Evolutionary conservation across 2,329 filamentous ascomycete species (phyloP).

Genomic region (Sordariomycetes sp.): DNA sequence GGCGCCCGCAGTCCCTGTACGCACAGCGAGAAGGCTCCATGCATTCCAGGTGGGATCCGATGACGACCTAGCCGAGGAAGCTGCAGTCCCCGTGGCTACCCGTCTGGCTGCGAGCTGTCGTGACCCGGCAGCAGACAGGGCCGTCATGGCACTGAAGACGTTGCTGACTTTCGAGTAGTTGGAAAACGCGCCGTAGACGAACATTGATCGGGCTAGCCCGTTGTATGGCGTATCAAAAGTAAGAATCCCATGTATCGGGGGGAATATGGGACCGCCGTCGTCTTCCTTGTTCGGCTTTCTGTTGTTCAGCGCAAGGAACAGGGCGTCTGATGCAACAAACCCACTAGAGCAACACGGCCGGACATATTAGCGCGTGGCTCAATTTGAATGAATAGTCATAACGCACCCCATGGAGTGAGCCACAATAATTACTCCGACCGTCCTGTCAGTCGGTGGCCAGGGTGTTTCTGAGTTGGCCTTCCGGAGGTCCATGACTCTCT

Average conservation of each 20-base stretch:
- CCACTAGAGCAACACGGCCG: background rate
- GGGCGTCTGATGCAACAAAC: background rate
- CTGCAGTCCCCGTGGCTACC: background rate
- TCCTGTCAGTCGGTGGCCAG: conserved; percentile 68
- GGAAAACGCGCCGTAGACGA: conserved; percentile 45
- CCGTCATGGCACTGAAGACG: conserved; percentile 44
- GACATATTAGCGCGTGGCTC: background rate
- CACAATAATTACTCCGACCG: conserved; percentile 64
- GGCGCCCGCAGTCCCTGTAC: conserved; percentile 68
- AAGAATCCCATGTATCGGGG: conserved; percentile 66
- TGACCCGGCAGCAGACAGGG: conserved; percentile 31
- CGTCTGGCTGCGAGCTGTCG: conserved; percentile 26
- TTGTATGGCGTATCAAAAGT: conserved; percentile 81
- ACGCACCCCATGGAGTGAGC: conserved; percentile 68
- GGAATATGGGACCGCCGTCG: conserved; percentile 47
- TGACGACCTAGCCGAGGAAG: conserved; percentile 4
- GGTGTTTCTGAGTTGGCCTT: conserved; percentile 59
- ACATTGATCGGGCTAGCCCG: conserved; percentile 46
- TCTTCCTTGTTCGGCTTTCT: conserved; percentile 15
- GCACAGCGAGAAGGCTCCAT: conserved; percentile 57
- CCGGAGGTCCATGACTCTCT: conserved; percentile 63
- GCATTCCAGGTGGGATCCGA: conserved; percentile 32
- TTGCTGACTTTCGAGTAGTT: conserved; percentile 43
- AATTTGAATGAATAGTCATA: background rate
- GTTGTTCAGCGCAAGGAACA: background rate